These are phyloP conservation scores for Fusarium fujikuroi DNA, from an alignment of 2,329 filamentous ascomycete species.

Conservation along the genomic window DNA sequence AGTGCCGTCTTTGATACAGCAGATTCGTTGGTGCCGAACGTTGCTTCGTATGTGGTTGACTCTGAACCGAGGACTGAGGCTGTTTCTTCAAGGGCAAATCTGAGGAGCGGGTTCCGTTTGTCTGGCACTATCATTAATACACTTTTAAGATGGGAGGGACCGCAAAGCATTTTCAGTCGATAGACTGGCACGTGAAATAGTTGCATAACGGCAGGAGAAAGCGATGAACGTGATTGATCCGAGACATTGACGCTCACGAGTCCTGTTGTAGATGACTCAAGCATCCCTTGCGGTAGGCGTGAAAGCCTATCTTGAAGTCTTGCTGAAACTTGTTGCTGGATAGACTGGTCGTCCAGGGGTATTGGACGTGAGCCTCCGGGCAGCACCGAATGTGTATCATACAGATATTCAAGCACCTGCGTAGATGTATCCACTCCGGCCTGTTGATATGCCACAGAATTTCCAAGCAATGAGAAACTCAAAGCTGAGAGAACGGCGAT, in stretches of 20 bases:
- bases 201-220: not conserved
- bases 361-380: not conserved
- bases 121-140: not conserved
- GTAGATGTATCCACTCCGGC: not conserved
- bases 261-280: not conserved
- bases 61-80: not conserved
- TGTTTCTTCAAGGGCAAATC: not conserved
- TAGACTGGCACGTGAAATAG: conserved; percentile 17
- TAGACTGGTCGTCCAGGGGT: not conserved
- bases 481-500: conserved; percentile 22
- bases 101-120: not conserved
- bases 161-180: not conserved
- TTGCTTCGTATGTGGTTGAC: not conserved
- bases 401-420: conserved; percentile 20
- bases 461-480: conserved; percentile 23
- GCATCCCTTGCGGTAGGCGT: not conserved
- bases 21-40: not conserved
- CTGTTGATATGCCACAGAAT: conserved; percentile 23
- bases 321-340: not conserved
- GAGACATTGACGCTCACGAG: conserved; percentile 18
- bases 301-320: not conserved
- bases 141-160: not conserved
- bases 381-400: conserved; percentile 11
- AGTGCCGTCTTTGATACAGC: not conserved
- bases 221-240: not conserved